phyloP scores from a whole-genome alignment of 2,329 filamentous ascomycete genomes.

The Arthroderma sp. region DNA sequence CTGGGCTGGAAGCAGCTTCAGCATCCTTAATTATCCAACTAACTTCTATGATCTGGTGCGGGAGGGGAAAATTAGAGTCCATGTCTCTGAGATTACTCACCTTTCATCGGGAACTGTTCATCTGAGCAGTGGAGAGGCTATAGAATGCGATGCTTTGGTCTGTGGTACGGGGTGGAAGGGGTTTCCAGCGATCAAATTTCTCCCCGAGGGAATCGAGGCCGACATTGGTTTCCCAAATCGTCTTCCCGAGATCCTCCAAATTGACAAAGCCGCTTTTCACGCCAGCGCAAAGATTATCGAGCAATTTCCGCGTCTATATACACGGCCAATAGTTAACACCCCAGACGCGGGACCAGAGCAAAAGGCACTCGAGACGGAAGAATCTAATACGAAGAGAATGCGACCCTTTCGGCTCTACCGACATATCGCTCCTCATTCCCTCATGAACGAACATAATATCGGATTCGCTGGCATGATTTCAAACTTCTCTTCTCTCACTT shows the following conservation, averaged over 20 bases:
- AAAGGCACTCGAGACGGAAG: constrained; percentile 12
- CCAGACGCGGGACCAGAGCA: background rate
- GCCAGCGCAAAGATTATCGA: constrained; percentile 37
- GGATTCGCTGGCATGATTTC: constrained; percentile 37
- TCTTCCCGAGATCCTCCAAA: too few species aligned
- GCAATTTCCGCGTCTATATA: constrained; percentile 33
- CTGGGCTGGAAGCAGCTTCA: constrained; percentile 44
- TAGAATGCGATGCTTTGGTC: constrained; percentile 40
- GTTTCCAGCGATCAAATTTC: constrained; percentile 37
- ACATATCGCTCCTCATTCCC: constrained; percentile 34
- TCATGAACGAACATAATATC: constrained; percentile 28
- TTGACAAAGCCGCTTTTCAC: constrained; percentile 7
- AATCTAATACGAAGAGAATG: constrained; percentile 7
- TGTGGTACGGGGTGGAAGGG: constrained; percentile 46
- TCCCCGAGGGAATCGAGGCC: constrained; percentile 28
- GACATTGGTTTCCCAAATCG: constrained; percentile 30
- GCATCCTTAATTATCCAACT: constrained; percentile 48
- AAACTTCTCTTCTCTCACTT: constrained; percentile 25
- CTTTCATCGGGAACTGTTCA: constrained; percentile 35
- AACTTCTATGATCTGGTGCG: constrained; percentile 46
- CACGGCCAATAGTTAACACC: constrained; percentile 22
- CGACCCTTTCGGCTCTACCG: constrained; percentile 32
- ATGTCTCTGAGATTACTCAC: constrained; percentile 41
- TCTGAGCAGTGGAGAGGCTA: constrained; percentile 32
- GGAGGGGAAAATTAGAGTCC: constrained; percentile 40